Percentiles rank a stretch among this genome's conserved stretches.
These are phyloP conservation scores for Euphrasia confusa DNA, from an alignment of 257 asterid species.

Conservation along the genomic window DNA sequence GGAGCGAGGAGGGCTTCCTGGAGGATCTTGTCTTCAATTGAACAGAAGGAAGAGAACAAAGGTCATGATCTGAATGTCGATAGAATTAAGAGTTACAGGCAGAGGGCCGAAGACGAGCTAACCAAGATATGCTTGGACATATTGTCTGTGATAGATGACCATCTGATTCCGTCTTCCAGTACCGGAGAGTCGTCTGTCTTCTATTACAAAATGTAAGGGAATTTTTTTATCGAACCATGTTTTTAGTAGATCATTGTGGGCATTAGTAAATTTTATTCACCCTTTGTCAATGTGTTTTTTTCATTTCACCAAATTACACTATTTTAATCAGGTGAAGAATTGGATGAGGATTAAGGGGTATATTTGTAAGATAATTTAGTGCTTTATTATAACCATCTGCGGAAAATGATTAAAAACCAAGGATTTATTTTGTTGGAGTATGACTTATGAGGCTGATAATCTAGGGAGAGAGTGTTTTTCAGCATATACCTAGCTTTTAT, in stretches of 20 bases:
- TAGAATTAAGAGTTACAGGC: constrained; percentile 56
- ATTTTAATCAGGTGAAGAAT: no score
- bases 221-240: neutral
- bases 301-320: no score
- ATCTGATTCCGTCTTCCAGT: constrained; percentile 65
- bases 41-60: constrained; percentile 66
- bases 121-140: constrained; percentile 69
- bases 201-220: constrained; percentile 68
- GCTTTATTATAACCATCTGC: no score
- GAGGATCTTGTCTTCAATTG: constrained; percentile 68
- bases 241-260: neutral
- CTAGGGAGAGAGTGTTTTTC: no score
- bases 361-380: no score
- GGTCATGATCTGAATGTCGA: constrained; percentile 72
- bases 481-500: no score
- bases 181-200: constrained; percentile 77
- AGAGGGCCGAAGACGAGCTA: constrained; percentile 73
- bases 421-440: no score
- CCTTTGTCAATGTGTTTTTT: no score
- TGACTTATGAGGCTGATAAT: no score
- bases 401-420: no score
- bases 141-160: constrained; percentile 63
- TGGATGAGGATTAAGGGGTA: no score
- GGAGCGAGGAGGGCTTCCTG: constrained; percentile 84
- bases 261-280: neutral